Evolutionary conservation across 2,329 filamentous ascomycete genomes (phyloP).

Genomic region (Monascus ruber): DNA sequence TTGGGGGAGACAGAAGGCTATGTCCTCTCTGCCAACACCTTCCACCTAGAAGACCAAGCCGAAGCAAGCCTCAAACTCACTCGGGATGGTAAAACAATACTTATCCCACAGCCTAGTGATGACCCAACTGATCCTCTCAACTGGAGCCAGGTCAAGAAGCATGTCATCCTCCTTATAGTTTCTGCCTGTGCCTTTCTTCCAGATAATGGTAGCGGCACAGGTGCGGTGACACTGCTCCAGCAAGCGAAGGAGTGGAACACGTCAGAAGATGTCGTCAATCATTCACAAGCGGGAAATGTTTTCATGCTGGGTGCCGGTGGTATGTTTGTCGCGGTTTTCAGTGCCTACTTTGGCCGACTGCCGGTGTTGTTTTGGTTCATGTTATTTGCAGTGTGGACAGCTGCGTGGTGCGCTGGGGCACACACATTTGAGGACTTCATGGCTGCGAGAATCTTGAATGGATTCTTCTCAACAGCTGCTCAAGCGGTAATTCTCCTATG

Average conservation of each 20-base stretch:
- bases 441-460: no score
- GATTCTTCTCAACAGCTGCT: no score
- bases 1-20: no score
- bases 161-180: slow-evolving; percentile 27
- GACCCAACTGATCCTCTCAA: slow-evolving; percentile 30
- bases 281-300: slow-evolving; percentile 12
- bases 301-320: slow-evolving; percentile 36
- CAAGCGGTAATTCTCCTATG: no score
- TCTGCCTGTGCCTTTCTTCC: slow-evolving; percentile 26
- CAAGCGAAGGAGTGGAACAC: slow-evolving; percentile 20
- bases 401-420: slow-evolving; percentile 29
- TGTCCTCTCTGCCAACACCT: no score
- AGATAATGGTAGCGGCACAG: slow-evolving; percentile 34
- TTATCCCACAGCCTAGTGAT: slow-evolving; percentile 28
- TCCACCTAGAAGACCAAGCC: no score
- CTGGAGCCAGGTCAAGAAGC: slow-evolving; percentile 23
- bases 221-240: slow-evolving; percentile 28
- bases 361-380: slow-evolving; percentile 34
- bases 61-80: slow-evolving; percentile 16
- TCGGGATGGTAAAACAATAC: slow-evolving; percentile 21
- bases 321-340: slow-evolving; percentile 28
- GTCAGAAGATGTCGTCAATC: not conserved
- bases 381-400: slow-evolving; percentile 24
- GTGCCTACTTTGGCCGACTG: slow-evolving; percentile 34
- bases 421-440: no score